A percentile compares a stretch with the other conserved stretches of the same genome.
Evolutionary conservation across 768 basidiomycete genomes (phyloP).

Genomic region (Mrakia frigida): DNA sequence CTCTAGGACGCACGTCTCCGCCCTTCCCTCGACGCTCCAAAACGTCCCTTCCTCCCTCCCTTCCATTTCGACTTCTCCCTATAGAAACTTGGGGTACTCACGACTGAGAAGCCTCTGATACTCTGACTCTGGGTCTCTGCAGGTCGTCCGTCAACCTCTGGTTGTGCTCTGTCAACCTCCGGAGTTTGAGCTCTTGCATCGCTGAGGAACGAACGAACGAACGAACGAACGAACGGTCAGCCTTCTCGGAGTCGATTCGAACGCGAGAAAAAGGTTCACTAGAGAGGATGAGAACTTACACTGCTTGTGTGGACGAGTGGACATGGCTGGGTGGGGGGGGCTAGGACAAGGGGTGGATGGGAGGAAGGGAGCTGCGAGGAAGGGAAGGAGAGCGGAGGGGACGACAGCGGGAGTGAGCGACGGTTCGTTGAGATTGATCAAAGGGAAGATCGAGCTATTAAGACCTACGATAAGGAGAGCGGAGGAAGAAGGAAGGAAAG

Average conservation of each 20-base stretch:
- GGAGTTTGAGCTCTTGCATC: conserved; percentile 95
- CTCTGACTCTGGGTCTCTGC: conserved; percentile 76
- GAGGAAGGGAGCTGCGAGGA: not conserved
- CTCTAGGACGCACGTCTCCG: too few species aligned
- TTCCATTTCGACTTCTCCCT: not conserved
- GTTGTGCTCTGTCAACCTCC: conserved; percentile 88
- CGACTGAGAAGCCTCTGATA: conserved; percentile 88
- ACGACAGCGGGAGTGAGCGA: too few species aligned
- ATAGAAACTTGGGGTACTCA: too few species aligned
- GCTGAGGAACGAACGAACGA: conserved; percentile 38
- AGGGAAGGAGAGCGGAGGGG: not conserved
- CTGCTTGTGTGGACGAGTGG: conserved; percentile 17
- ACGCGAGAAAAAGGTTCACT: not conserved
- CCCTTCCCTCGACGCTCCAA: conserved; percentile 3
- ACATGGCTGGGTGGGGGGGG: not conserved
- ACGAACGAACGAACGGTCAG: not conserved
- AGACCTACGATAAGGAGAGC: not conserved
- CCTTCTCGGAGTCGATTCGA: not conserved
- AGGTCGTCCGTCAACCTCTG: conserved; percentile 84
- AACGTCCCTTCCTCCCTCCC: not conserved
- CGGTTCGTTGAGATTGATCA: not conserved
- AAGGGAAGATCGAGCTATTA: too few species aligned
- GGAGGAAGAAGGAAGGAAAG: not conserved
- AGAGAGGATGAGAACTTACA: not conserved
- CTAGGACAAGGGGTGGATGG: not conserved